A percentile compares a stretch with the other conserved stretches of the same genome.
These are phyloP conservation scores for Aspergillus japonicus DNA, from an alignment of 2,329 filamentous ascomycete species.

Conservation along the genomic window DNA sequence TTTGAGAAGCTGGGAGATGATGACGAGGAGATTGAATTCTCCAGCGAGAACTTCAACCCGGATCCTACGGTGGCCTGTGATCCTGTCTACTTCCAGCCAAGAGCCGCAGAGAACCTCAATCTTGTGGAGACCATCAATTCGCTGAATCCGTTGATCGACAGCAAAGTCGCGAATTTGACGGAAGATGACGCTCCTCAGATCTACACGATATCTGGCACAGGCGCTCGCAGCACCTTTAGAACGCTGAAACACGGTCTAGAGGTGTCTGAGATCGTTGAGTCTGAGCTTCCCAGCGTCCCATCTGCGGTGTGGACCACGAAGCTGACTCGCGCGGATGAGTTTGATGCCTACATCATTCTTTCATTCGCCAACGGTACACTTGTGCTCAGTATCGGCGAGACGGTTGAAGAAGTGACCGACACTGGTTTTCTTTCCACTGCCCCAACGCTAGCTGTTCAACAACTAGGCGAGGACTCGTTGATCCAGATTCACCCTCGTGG, in stretches of 20 bases:
- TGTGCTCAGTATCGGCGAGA: conserved; percentile 92
- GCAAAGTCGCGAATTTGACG: conserved; percentile 85
- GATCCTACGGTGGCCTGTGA: conserved; percentile 71
- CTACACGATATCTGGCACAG: conserved; percentile 85
- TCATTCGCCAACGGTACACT: conserved; percentile 88
- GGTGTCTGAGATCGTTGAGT: conserved; percentile 94
- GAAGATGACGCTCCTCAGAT: conserved; percentile 96
- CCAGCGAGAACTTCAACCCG: conserved; percentile 76
- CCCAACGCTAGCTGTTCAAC: conserved; percentile 86
- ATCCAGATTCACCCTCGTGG: conserved; percentile 96
- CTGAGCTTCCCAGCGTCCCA: conserved; percentile 82
- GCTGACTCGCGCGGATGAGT: conserved; percentile 74
- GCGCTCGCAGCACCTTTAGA: conserved; percentile 84
- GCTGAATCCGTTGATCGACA: conserved; percentile 87
- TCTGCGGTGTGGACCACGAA: conserved; percentile 96
- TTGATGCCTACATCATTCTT: conserved; percentile 92
- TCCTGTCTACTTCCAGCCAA: conserved; percentile 81
- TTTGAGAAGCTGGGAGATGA: conserved; percentile 97
- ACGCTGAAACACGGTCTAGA: conserved; percentile 90
- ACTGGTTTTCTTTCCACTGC: conserved; percentile 88
- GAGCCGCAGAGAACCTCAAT: conserved; percentile 76
- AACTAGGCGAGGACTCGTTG: conserved; percentile 87
- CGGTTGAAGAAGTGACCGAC: conserved; percentile 91
- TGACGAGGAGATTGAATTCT: conserved; percentile 83
- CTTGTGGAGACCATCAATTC: conserved; percentile 82